Conservation (phyloP, 495 filamentous ascomycete genomes). For the Penicillium pulvis region DNA sequence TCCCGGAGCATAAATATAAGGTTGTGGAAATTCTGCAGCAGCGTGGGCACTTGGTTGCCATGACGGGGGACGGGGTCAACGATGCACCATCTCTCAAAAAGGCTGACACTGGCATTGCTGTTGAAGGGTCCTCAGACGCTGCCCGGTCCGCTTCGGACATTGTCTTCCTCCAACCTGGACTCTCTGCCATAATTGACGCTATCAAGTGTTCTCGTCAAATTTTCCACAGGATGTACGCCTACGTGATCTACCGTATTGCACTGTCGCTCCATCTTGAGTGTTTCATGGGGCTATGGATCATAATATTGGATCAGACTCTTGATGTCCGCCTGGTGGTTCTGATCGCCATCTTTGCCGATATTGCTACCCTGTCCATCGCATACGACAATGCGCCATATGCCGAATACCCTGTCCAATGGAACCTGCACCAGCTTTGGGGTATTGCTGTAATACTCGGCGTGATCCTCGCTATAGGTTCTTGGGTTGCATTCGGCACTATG, state of each 20-base stretch:
- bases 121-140: slow-evolving; percentile 91
- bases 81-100: slow-evolving; percentile 96
- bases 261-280: slow-evolving; percentile 87
- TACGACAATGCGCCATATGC: slow-evolving; percentile 93
- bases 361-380: slow-evolving; percentile 89
- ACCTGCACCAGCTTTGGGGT: slow-evolving; percentile 89
- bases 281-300: slow-evolving; percentile 90
- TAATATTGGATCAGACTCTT: slow-evolving; percentile 77
- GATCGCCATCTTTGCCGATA: slow-evolving; percentile 92
- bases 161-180: slow-evolving; percentile 87
- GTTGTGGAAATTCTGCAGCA: slow-evolving; percentile 95
- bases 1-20: slow-evolving; percentile 96
- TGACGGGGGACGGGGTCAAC: slow-evolving; percentile 99
- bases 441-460: slow-evolving; percentile 82
- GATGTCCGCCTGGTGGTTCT: slow-evolving; percentile 88
- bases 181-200: slow-evolving; percentile 90
- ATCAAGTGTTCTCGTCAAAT: slow-evolving; percentile 94
- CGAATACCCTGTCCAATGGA: slow-evolving; percentile 89
- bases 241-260: slow-evolving; percentile 94
- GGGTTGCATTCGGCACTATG: slow-evolving; percentile 82
- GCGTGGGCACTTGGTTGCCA: slow-evolving; percentile 92
- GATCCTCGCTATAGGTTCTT: slow-evolving; percentile 78
- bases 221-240: slow-evolving; percentile 96
- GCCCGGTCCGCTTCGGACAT: slow-evolving; percentile 92
- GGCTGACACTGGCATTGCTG: slow-evolving; percentile 84